phyloP scores from a whole-genome alignment of 2,329 filamentous ascomycete species.

The Aspergillus sp. region DNA sequence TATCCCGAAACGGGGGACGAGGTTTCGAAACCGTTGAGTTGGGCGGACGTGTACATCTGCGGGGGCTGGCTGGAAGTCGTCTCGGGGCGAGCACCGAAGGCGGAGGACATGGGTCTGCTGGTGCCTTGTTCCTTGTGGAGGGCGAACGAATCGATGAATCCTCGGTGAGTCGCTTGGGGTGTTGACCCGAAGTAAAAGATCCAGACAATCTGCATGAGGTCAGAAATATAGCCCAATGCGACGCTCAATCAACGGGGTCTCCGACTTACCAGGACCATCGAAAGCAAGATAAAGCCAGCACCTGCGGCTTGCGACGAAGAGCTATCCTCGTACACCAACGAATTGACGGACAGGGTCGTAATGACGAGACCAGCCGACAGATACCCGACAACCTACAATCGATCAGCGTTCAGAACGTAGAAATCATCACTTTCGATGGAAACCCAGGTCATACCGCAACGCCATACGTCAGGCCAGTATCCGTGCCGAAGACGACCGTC shows the following conservation, averaged over 20 bases:
- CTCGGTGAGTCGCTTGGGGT: conserved; percentile 78
- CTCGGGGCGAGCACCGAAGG: conserved; percentile 72
- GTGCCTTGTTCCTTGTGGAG: conserved; percentile 79
- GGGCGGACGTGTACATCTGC: conserved; percentile 96
- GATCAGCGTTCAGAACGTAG: conserved; percentile 24
- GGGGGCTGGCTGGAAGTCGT: conserved; percentile 74
- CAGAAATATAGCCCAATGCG: conserved; percentile 4
- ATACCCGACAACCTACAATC: conserved; percentile 73
- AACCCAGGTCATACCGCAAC: conserved; percentile 62
- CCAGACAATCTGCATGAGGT: conserved; percentile 78
- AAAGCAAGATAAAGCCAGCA: conserved; percentile 89
- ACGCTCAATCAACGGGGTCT: conserved; percentile 15
- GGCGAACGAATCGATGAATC: conserved; percentile 94
- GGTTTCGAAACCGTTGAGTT: conserved; percentile 94
- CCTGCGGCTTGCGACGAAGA: conserved; percentile 77
- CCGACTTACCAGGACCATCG: conserved; percentile 78
- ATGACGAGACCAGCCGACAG: conserved; percentile 80
- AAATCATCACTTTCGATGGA: neutral
- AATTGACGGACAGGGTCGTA: conserved; percentile 82
- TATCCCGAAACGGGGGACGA: conserved; percentile 78
- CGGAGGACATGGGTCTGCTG: conserved; percentile 71
- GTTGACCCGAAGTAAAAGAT: conserved; percentile 98
- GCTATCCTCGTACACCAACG: conserved; percentile 73
- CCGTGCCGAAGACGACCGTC: conserved; percentile 77
- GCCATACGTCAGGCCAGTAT: conserved; percentile 83